phyloP scores from a whole-genome alignment of 176 grass and related monocot species.

The Triticum aestivum region DNA sequence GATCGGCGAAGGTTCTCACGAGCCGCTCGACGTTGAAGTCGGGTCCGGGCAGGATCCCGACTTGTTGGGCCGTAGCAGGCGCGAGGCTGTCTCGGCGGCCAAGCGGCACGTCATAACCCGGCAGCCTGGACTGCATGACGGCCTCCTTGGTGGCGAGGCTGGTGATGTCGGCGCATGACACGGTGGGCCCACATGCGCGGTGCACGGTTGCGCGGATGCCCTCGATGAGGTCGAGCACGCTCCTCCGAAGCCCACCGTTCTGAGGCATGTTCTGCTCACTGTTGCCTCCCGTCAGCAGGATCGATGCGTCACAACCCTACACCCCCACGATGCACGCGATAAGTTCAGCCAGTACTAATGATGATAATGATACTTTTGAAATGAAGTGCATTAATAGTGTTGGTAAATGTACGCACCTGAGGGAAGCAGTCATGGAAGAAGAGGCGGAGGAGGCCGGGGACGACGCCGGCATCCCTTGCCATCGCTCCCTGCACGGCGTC shows the following conservation, averaged over 20 bases:
- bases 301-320: conserved; percentile 50
- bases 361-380: no score
- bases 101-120: conserved; percentile 26
- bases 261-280: conserved; percentile 10
- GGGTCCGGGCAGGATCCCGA: not conserved
- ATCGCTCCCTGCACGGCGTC: conserved; percentile 6
- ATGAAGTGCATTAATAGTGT: no score
- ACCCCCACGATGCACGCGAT: not conserved
- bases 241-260: conserved; percentile 21
- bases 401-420: not conserved
- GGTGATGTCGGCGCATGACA: conserved; percentile 55
- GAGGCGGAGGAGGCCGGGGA: conserved; percentile 47
- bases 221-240: conserved; percentile 25
- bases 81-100: conserved; percentile 33
- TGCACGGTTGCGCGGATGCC: conserved; percentile 32
- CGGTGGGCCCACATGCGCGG: conserved; percentile 3
- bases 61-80: not conserved
- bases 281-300: conserved; percentile 2
- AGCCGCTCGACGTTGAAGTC: not conserved
- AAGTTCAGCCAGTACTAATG: no score
- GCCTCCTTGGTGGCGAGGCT: conserved; percentile 39
- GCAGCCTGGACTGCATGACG: conserved; percentile 28
- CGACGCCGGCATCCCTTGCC: conserved; percentile 23
- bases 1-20: not conserved
- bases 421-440: conserved; percentile 57